phyloP scores from a whole-genome alignment of 2,329 filamentous ascomycete species.

The Arthrobotrys megalospora region DNA sequence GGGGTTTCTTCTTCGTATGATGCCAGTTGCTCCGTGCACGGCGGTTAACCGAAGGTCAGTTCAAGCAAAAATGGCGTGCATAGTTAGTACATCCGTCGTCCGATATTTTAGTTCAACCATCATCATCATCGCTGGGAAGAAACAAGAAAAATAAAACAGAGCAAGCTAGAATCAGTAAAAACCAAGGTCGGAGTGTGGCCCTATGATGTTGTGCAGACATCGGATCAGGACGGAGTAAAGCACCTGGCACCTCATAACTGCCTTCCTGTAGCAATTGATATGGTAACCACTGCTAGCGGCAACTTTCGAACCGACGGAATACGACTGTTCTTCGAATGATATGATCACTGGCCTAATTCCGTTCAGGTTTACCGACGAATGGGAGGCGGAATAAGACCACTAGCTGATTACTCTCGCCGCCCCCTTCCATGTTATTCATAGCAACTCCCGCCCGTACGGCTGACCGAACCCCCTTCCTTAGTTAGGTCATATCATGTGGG shows the following conservation, averaged over 20 bases:
- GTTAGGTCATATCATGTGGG: slow-evolving; percentile 21
- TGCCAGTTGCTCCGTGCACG: slow-evolving; percentile 39
- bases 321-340: not conserved
- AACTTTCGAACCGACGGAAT: slow-evolving; percentile 18
- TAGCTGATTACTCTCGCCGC: slow-evolving; percentile 12
- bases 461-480: slow-evolving; percentile 7
- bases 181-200: slow-evolving; percentile 35
- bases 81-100: slow-evolving; percentile 27
- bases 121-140: not conserved
- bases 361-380: slow-evolving; percentile 23
- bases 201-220: slow-evolving; percentile 41
- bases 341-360: slow-evolving; percentile 17
- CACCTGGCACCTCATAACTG: not conserved
- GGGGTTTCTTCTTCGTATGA: not conserved
- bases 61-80: slow-evolving; percentile 6
- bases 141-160: not conserved
- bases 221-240: slow-evolving; percentile 28
- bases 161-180: slow-evolving; percentile 13
- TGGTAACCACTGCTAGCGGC: slow-evolving; percentile 3
- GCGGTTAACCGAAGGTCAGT: slow-evolving; percentile 8
- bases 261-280: slow-evolving; percentile 8
- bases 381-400: slow-evolving; percentile 10
- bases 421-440: slow-evolving; percentile 19
- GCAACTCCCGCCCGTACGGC: slow-evolving; percentile 10
- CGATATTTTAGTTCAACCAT: slow-evolving; percentile 32